Base-by-base conservation (phyloP, 306 rosid genomes). In the Lupinus albus region DNA sequence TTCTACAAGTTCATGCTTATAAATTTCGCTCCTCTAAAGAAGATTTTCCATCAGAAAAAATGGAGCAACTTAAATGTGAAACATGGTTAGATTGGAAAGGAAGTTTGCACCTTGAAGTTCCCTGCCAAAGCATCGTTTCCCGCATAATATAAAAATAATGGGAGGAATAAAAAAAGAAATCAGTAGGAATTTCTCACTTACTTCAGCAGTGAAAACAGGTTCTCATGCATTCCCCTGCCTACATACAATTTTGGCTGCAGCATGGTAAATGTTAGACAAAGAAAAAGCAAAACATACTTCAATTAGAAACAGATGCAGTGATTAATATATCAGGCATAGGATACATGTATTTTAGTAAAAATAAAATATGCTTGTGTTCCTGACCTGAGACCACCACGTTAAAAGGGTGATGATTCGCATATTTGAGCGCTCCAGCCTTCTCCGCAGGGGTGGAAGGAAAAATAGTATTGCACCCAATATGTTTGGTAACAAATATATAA, bases 301-400 rank as follows among this genome's bases (percentile, higher is more conserved):
- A 12, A 54, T 49, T 14, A 41, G 61, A 21, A 41, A 36, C 53
- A 51, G 13, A 57, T 28, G 44, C 5, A 68, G 70, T 32, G 11
- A 58, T 44, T 49, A 36, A 46, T 39, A 69, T 57, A 60, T 20
- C 48, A 30, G 64, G 41, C 49, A 66, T 54, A 35, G 49, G 35
- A 45, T 64, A 56, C 38, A 45, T 32, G 58, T 46, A 74, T 36
- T 73, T 68, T 11, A 25, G 51, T 16, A 10, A 62, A 46, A 68
- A n/a, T 17, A 52, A 64, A 11, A 68, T 50, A 78, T 30, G 58
- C 30, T 45, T 51, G 74, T 66, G 61, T 45, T 76, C 13, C 89
- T 84, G 64, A 82, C 99, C 94, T 90, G 99, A 82, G 97, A 86
- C 99, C 99, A 94, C 99, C 99, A 90, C 95, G 86, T 88, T 30